Percentiles rank a stretch among this genome's conserved stretches.
Evolutionary conservation across 2,329 filamentous ascomycete species (phyloP).

Genomic region (Colletotrichum theobromicola): DNA sequence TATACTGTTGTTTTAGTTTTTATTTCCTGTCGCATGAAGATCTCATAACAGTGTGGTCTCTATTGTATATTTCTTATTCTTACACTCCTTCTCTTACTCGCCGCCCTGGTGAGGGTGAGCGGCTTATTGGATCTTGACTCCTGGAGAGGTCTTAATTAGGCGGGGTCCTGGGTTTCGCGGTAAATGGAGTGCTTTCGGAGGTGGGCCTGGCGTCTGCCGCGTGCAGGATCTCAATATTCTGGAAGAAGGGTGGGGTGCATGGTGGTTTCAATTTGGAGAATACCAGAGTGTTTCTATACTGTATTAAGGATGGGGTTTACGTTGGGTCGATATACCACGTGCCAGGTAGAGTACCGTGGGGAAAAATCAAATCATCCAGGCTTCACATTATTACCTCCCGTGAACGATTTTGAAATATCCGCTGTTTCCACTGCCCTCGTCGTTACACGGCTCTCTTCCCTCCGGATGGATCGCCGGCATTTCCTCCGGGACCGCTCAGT

Average conservation of each 20-base stretch:
- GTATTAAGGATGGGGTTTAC: background rate
- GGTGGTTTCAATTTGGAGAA: background rate
- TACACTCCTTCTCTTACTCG: background rate
- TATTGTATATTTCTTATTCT: conserved; percentile 19
- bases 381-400: background rate
- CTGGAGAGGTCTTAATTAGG: conserved; percentile 18
- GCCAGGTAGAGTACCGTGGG: background rate
- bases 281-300: conserved; percentile 13
- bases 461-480: background rate
- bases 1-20: background rate
- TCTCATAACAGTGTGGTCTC: background rate
- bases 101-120: background rate
- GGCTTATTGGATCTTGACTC: conserved; percentile 1
- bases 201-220: conserved; percentile 21
- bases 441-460: too few relatives aligned
- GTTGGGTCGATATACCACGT: conserved; percentile 13
- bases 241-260: background rate
- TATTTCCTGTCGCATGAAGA: background rate
- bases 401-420: too few relatives aligned
- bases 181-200: background rate
- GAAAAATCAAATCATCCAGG: conserved; percentile 4
- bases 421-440: too few relatives aligned
- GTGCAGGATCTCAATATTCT: background rate
- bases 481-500: background rate
- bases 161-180: background rate